Evolutionary conservation across 2,329 filamentous ascomycete species (phyloP).

Genomic region (Celoporthe dispersa): DNA sequence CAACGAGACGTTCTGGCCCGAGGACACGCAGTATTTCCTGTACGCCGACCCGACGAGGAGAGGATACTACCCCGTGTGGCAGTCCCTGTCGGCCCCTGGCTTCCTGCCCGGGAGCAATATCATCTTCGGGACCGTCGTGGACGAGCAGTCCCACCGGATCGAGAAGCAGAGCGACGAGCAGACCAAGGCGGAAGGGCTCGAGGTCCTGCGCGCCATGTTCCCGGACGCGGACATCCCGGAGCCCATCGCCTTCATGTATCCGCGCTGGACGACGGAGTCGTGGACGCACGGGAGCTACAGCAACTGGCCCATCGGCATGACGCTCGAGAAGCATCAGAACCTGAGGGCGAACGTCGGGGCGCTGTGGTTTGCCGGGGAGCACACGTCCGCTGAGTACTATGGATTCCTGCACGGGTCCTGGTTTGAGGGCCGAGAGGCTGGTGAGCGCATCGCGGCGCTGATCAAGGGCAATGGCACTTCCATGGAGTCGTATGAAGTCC

Average conservation of each 20-base stretch:
- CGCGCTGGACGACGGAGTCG: conserved; percentile 55
- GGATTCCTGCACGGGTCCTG: conserved; percentile 69
- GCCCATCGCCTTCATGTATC: conserved; percentile 64
- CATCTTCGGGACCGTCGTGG: conserved; percentile 67
- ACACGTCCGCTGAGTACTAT: conserved; percentile 65
- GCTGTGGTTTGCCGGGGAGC: conserved; percentile 69
- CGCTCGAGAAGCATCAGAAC: conserved; percentile 69
- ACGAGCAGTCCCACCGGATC: conserved; percentile 58
- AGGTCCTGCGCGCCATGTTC: conserved; percentile 65
- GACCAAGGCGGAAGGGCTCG: conserved; percentile 61
- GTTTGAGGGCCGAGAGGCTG: conserved; percentile 58
- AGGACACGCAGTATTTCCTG: conserved; percentile 48
- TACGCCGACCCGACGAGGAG: conserved; percentile 48
- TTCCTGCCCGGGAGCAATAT: conserved; percentile 67
- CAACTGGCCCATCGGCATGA: conserved; percentile 69
- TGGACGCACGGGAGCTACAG: conserved; percentile 66
- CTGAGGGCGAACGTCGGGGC: conserved; percentile 65
- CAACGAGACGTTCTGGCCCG: conserved; percentile 66
- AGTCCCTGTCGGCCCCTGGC: conserved; percentile 61
- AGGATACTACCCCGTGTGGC: conserved; percentile 61
- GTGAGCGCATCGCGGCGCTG: conserved; percentile 47
- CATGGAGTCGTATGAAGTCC: conserved; percentile 37
- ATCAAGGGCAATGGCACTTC: conserved; percentile 35
- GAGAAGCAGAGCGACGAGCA: conserved; percentile 63
- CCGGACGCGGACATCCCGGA: conserved; percentile 60